Base-by-base conservation (phyloP, 2,329 filamentous ascomycete genomes). In the Ascochyta rabiei region DNA sequence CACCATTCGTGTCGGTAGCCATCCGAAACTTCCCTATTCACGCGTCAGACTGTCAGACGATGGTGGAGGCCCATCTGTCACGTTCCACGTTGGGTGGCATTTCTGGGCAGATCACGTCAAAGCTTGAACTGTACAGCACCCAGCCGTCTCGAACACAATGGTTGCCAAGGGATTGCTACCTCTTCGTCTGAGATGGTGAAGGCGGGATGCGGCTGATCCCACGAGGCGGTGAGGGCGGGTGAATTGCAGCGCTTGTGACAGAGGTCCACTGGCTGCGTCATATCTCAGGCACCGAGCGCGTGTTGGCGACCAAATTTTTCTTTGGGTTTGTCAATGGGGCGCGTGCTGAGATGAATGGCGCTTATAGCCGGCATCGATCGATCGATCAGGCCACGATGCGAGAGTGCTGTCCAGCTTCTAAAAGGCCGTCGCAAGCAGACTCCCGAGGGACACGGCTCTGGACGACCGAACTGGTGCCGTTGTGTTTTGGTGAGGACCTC, bases 191-290 rank as follows among this genome's bases (percentile, higher is more conserved):
- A 39, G 40, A 45, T 49, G 24, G 52, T 37, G 53, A 57, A 55
- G 62, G 62, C 60, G 58, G 57, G 62, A 67, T 66, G 67, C 61
- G 66, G 59, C 65, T 67, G 48, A 63, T 56, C 59, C 63, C 63
- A 70, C 61, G 59, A 65, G 65, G 69, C 70, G 68, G 70, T 72
- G 68, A 71, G 54, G 53, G 48, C 45, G 64, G 60, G 56, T 63
- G 59, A 65, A 65, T 61, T 49, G 50, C 53, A 49, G 37, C 41
- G 34, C 54, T 51, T 46, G 53, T 39, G 24, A 37, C 49, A 31
- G 33, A 18, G 48, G 19, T 51, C 62, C 61, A 67, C 60, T 46
- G 38, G 40, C 48, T 65, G 63, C 67, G 62, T 70, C 65, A 67
- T 68, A 57, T 56, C 43, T 55, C 35, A 59, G 51, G 62, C 58